Evolutionary conservation across 2,329 filamentous ascomycete species (phyloP).

Genomic region (Diaporthe longicolla): DNA sequence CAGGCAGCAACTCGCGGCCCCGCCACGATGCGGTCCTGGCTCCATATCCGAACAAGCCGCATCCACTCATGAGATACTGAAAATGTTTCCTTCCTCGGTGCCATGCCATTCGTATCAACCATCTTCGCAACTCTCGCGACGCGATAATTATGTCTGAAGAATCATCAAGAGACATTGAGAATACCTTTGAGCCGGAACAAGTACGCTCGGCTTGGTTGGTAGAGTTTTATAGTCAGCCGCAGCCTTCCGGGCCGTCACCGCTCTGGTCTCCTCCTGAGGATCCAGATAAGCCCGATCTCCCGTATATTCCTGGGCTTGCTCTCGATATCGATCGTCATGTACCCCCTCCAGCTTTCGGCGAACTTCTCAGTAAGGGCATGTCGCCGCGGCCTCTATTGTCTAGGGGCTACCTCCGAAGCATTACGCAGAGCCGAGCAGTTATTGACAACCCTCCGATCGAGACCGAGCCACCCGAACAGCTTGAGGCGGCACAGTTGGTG

Average conservation of each 20-base stretch:
- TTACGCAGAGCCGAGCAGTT: neutral
- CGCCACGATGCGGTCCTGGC: no score
- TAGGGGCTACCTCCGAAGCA: neutral
- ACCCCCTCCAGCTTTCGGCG: neutral
- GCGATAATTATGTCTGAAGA: neutral
- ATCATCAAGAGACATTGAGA: neutral
- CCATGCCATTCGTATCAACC: neutral
- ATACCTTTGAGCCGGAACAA: neutral
- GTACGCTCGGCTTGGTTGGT: neutral
- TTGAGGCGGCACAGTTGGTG: neutral
- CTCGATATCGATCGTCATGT: neutral
- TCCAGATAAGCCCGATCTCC: neutral
- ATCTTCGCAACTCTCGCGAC: neutral
- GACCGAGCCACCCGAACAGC: neutral
- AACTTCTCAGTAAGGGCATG: neutral
- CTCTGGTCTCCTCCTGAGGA: neutral
- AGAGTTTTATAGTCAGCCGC: neutral
- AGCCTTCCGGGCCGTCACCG: neutral
- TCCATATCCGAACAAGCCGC: no score
- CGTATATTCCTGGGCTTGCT: neutral
- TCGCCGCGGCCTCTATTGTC: neutral
- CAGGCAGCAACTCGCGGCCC: no score
- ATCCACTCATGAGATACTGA: neutral
- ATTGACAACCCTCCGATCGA: neutral
- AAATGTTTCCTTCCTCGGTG: neutral